These are phyloP conservation scores for Adansonia rubrostipa DNA, from an alignment of 441 rosid species.

Conservation along the genomic window DNA sequence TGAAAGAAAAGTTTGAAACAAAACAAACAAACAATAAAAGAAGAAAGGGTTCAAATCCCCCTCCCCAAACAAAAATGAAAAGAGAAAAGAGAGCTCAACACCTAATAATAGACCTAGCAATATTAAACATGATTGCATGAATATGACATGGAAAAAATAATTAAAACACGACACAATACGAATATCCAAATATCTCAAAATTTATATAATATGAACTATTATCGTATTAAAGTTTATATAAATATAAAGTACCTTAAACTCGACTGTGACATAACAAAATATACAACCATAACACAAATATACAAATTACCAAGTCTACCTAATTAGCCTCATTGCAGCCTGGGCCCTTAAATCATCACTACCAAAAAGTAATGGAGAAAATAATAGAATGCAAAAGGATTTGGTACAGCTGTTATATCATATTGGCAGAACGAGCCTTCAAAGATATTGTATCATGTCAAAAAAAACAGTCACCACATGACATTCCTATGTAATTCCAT, in stretches of 20 bases:
- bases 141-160: too few species aligned
- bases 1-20: neutral
- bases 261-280: too few species aligned
- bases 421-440: neutral
- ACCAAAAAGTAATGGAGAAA: neutral
- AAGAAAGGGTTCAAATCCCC: neutral
- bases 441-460: constrained; percentile 1
- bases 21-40: neutral
- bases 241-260: too few species aligned
- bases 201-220: too few species aligned
- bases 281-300: too few species aligned
- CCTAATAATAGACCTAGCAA: neutral
- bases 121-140: too few species aligned
- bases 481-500: constrained; percentile 22
- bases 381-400: neutral
- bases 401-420: constrained; percentile 7
- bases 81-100: neutral
- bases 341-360: neutral
- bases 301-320: too few species aligned
- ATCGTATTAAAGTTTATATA: too few species aligned
- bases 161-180: too few species aligned
- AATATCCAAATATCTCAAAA: too few species aligned
- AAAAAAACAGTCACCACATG: constrained; percentile 11
- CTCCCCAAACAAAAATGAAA: neutral
- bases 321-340: neutral